Evolutionary conservation across 345 rosid species (phyloP).

Genomic region (Erucastrum elatum): DNA sequence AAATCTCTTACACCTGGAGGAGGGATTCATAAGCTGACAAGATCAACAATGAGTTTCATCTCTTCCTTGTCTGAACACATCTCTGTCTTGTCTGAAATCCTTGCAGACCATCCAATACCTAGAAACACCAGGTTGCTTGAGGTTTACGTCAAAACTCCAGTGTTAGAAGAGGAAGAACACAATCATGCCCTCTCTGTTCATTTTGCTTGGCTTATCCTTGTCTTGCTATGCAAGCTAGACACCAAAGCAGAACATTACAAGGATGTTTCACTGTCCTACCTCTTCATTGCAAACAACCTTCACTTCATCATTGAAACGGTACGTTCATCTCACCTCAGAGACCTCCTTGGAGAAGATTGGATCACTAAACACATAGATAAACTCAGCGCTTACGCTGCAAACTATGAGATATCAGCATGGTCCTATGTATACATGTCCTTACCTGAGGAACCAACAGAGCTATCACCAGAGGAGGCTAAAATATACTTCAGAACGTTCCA

Average conservation of each 20-base stretch:
- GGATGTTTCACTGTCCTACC: conserved; percentile 67
- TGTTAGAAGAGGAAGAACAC: conserved; percentile 32
- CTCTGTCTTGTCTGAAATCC: conserved; percentile 52
- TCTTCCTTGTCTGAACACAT: conserved; percentile 60
- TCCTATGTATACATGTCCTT: conserved; percentile 53
- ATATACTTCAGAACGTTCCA: conserved; percentile 60
- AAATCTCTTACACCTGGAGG: conserved; percentile 55
- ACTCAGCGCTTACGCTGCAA: conserved; percentile 54
- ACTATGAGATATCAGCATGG: conserved; percentile 75
- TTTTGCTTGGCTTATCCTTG: conserved; percentile 70
- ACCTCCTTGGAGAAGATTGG: conserved; percentile 81
- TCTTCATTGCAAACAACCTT: conserved; percentile 86
- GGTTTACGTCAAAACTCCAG: conserved; percentile 38
- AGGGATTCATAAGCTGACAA: conserved; percentile 71
- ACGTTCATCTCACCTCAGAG: conserved; percentile 45
- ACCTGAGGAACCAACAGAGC: conserved; percentile 44
- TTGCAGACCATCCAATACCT: conserved; percentile 52
- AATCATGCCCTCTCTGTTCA: conserved; percentile 46
- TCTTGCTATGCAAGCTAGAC: conserved; percentile 79
- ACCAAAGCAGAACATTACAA: conserved; percentile 64
- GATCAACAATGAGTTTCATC: conserved; percentile 65
- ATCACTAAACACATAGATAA: conserved; percentile 50
- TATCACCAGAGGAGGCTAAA: conserved; percentile 48
- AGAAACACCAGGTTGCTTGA: conserved; percentile 49
- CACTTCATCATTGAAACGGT: conserved; percentile 60